A percentile compares a stretch with the other conserved stretches of the same genome.
phyloP scores from a whole-genome alignment of 2,329 filamentous ascomycete genomes.

The Fonsecaea monophora region DNA sequence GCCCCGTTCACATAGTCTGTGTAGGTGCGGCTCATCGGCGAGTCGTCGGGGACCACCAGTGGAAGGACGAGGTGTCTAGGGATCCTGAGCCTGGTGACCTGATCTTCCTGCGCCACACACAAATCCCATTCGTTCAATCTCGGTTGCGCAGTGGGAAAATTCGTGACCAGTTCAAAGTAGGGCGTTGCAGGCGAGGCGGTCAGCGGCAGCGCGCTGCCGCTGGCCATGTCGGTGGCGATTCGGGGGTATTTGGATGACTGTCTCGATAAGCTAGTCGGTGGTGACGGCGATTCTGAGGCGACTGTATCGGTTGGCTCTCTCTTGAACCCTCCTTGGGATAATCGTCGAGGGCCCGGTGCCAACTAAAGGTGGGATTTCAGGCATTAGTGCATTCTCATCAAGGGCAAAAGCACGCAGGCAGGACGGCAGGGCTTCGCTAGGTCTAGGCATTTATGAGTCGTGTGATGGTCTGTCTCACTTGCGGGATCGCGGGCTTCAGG shows the following conservation, averaged over 20 bases:
- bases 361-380: not conserved
- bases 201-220: not conserved
- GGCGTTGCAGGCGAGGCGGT: conserved; percentile 9
- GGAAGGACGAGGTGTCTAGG: conserved; percentile 34
- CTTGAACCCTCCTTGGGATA: not conserved
- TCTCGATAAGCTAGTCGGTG: not conserved
- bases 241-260: conserved; percentile 5
- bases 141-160: not conserved
- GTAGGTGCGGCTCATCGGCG: conserved; percentile 34
- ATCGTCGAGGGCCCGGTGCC: not conserved
- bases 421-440: too few species aligned
- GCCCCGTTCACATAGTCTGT: conserved; percentile 32
- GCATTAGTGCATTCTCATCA: not conserved
- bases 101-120: conserved; percentile 30
- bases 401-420: not conserved
- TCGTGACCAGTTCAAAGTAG: conserved; percentile 21
- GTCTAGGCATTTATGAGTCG: not conserved
- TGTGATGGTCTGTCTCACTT: too few species aligned
- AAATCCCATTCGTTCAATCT: conserved; percentile 25
- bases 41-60: conserved; percentile 30
- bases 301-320: conserved; percentile 1
- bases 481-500: not conserved
- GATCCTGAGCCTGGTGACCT: conserved; percentile 24
- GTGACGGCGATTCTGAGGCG: conserved; percentile 5
- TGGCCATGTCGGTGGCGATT: conserved; percentile 19